Evolutionary conservation across 129 eudicot genomes (phyloP).

Genomic region (Kitagawia praeruptora): DNA sequence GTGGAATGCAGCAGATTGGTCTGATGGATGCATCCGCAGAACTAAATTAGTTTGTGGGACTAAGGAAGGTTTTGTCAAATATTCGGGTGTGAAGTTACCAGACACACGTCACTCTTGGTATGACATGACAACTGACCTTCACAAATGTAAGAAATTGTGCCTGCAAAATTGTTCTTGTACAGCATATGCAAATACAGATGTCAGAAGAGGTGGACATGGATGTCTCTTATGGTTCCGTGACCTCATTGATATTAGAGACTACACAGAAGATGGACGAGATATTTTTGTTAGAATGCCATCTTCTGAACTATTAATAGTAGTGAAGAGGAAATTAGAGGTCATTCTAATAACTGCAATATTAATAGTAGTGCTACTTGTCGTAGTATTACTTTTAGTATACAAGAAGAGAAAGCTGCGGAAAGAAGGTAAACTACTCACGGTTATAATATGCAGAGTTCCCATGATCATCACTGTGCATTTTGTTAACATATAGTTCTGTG

Average conservation of each 20-base stretch:
- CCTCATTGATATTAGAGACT: not conserved
- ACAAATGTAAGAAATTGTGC: not conserved
- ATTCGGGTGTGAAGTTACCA: not conserved
- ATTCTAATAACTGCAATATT: not conserved
- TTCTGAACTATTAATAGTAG: not conserved
- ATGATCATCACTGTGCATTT: too few relatives aligned
- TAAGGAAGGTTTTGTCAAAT: not conserved
- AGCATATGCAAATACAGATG: not conserved
- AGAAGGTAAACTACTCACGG: not conserved
- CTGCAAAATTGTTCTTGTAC: not conserved
- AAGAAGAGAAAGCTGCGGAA: not conserved
- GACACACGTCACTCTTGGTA: not conserved
- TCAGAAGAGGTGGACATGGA: not conserved
- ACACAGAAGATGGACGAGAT: not conserved
- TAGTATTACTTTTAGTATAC: not conserved
- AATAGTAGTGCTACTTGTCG: not conserved
- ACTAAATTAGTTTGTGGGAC: not conserved
- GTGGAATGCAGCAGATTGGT: not conserved
- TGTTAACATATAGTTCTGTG: too few relatives aligned
- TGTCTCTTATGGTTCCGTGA: not conserved
- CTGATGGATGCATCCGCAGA: not conserved
- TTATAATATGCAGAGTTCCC: too few relatives aligned
- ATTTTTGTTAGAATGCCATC: not conserved
- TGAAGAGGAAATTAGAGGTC: not conserved
- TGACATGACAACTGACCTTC: not conserved